Evolutionary conservation across 2,329 filamentous ascomycete genomes (phyloP), one percentile per base, ranked within the genome.

Genomic region (Aureobasidium lini): DNA sequence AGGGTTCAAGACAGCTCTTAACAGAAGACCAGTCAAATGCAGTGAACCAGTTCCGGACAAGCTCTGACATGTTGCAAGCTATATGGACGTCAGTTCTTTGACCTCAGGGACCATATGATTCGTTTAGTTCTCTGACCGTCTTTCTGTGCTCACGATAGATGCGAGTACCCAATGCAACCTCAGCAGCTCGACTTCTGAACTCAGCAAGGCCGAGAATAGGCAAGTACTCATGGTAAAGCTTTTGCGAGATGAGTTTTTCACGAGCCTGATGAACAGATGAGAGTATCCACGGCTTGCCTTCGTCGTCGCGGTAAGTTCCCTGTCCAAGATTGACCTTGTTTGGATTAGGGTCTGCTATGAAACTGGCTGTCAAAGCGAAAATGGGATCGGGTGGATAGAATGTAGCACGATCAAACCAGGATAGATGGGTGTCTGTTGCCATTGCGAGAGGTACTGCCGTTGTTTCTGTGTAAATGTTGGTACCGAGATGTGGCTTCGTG

Each of bases 1-100:
- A 11, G 63, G 64, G 0, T 66, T 60, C 7, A 62, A 63, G 15
- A 66, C 66, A 43, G 69, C 66, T 62, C 64, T 32, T 2, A 76
- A 62, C 3, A 69, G 63, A 11, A 72, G 65, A 0, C 69, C 75
- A 0, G 69, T 71, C 1, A 76, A 65, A 1, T 72, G 64, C 5
- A 74, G 66, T 5, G 75, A 72, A 11, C 75, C 75, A 1, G 75
- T 77, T 1, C 75, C 75, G 0, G 75, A 76, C 6, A 77, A 62
- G 0, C 72, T 68, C 32, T 77, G 75, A 16, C 69, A 72, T 0
- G 67, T 71, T 2, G 62, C 64, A 7, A 71, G 58, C 13, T 62
- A 44, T 29, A 44, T 23, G 23, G 23, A 23, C 4, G 23, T 23
- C 23, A 23, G 23, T 23, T 23, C 23, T 23, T 23, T 23, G 23